Percentiles rank a stretch among this genome's conserved stretches.
phyloP scores from a whole-genome alignment of 352 stramenopile genomes.

The Phytopythium oedochilum region DNA sequence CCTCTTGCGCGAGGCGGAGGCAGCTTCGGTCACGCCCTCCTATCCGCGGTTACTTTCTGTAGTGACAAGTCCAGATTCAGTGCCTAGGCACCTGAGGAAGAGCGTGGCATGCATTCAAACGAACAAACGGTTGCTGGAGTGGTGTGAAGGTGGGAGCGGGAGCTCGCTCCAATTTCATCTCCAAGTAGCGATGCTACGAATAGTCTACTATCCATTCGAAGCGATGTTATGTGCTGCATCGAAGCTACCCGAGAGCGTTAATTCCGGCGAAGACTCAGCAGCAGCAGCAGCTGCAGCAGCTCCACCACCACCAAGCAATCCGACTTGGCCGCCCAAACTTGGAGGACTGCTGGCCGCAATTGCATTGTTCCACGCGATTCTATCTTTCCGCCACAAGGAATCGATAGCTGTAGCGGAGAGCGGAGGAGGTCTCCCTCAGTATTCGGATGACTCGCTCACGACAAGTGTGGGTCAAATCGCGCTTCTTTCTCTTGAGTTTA shows the following conservation, averaged over 20 bases:
- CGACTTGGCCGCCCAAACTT: neutral
- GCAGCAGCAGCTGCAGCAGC: too few relatives aligned
- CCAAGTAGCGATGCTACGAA: neutral
- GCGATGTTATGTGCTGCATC: neutral
- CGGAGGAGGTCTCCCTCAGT: neutral
- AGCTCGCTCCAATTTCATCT: neutral
- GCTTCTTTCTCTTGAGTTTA: neutral
- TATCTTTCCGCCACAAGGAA: conserved; percentile 1
- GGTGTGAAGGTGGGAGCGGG: neutral
- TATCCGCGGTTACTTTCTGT: conserved; percentile 29
- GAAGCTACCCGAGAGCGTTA: neutral
- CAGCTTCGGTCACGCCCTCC: conserved; percentile 15
- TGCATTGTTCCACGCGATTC: neutral
- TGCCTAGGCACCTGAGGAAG: conserved; percentile 23
- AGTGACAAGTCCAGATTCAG: conserved; percentile 7
- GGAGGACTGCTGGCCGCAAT: neutral
- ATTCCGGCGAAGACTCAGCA: neutral
- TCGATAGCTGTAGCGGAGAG: neutral
- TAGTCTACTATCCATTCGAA: neutral
- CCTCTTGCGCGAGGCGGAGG: conserved; percentile 14
- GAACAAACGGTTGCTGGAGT: neutral
- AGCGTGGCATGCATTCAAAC: conserved; percentile 20
- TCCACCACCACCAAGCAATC: neutral
- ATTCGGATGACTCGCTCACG: neutral
- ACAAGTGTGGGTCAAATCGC: neutral